These are phyloP conservation scores for Capsella bursapastoris DNA, from an alignment of 345 rosid species.

Conservation along the genomic window DNA sequence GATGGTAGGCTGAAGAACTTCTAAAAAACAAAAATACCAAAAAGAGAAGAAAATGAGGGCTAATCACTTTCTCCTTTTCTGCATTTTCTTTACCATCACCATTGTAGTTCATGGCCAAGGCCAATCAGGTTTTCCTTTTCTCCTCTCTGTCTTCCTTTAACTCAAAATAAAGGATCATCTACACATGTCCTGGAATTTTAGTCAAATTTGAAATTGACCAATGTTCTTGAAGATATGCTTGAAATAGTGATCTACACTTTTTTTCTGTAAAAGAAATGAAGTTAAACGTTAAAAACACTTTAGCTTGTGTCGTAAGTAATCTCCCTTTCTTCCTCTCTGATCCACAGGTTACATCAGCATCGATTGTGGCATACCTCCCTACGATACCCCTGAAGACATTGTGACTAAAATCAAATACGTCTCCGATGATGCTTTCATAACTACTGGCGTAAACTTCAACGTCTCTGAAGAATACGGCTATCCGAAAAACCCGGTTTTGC, in stretches of 20 bases:
- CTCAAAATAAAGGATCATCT: neutral
- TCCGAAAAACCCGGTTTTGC: conserved; percentile 2
- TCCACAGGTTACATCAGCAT: conserved; percentile 57
- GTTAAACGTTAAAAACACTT: neutral
- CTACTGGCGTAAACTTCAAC: conserved; percentile 31
- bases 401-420: conserved; percentile 35
- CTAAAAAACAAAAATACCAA: neutral
- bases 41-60: conserved; percentile 12
- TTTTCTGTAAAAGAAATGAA: neutral
- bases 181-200: neutral
- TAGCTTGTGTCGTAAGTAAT: conserved; percentile 26
- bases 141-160: neutral
- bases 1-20: conserved; percentile 9
- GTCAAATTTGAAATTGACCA: neutral
- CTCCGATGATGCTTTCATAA: conserved; percentile 43
- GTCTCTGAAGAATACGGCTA: conserved; percentile 30
- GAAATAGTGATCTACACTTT: neutral
- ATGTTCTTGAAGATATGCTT: neutral
- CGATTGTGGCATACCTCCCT: conserved; percentile 45
- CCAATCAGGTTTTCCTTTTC: conserved; percentile 49
- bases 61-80: conserved; percentile 16
- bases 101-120: conserved; percentile 46
- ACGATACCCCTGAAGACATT: neutral
- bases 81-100: conserved; percentile 15
- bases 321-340: neutral